phyloP scores from a whole-genome alignment of 495 filamentous ascomycete genomes.

The Xylaria telfairii region DNA sequence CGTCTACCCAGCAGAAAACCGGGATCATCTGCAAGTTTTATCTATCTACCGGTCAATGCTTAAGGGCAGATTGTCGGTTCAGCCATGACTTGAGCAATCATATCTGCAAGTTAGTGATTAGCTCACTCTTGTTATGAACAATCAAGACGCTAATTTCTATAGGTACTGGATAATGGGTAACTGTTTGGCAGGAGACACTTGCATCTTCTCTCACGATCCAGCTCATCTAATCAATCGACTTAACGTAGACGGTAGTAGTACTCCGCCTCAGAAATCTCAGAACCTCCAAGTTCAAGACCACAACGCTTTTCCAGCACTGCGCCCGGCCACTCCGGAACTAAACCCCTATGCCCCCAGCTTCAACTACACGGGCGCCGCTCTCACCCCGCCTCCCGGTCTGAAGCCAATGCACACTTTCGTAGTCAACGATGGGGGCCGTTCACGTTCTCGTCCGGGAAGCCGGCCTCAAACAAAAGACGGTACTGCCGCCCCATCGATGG shows the following conservation, averaged over 20 bases:
- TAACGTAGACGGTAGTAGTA: conserved; percentile 65
- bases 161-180: conserved; percentile 98
- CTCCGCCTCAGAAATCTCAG: conserved; percentile 61
- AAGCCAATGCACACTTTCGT: conserved; percentile 56
- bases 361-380: conserved; percentile 54
- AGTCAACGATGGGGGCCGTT: conserved; percentile 64
- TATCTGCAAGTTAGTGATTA: conserved; percentile 88
- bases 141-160: conserved; percentile 38
- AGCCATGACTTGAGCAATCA: conserved; percentile 95
- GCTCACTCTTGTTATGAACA: conserved; percentile 7
- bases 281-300: conserved; percentile 87
- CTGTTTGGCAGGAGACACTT: conserved; percentile 91
- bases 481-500: conserved; percentile 75
- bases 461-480: conserved; percentile 76
- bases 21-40: conserved; percentile 96
- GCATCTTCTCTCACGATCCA: conserved; percentile 97
- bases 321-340: conserved; percentile 66
- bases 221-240: conserved; percentile 75
- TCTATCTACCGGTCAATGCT: conserved; percentile 88
- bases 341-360: conserved; percentile 59
- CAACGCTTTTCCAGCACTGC: conserved; percentile 85
- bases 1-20: conserved; percentile 71
- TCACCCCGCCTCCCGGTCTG: conserved; percentile 68
- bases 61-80: conserved; percentile 94
- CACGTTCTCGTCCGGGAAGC: conserved; percentile 85